Evolutionary conservation across 768 basidiomycete genomes (phyloP), one percentile per base, ranked within the genome.

Genomic region (Pleurotus cornucopiae): DNA sequence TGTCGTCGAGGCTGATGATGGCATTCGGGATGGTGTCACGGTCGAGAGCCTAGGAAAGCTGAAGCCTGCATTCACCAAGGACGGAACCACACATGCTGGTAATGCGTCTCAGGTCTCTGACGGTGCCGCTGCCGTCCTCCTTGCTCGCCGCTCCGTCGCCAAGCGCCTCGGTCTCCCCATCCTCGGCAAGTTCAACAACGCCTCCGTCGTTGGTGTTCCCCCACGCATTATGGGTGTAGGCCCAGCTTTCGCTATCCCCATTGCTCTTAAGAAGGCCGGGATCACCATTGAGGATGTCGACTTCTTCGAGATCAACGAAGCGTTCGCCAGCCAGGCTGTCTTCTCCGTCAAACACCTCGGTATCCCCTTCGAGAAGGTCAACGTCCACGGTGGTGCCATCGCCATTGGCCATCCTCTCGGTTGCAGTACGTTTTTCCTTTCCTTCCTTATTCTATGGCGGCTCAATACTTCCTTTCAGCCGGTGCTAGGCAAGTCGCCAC

Each of bases 261-360:
- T 82, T 59, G 78, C 77, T 2, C 83, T 94, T 56, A 76, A 80
- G 62, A 79, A 82, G 63, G 76, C 81, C 1, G 89, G 90, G 13
- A 75, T 95, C 47, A 67, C 72, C 43, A 73, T 76, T 57, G 72
- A 81, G 46, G 94, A 95, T 63, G 74, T 96, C 61, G 93, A 96
- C 72, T 91, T 95, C 66, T 96, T 76, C 72, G 91, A 94, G 73
- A 92, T 93, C 71, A 94, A 94, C 67, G 92, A 94, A 70, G 92
- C 93, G 26, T 94, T 94, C 66, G 91, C 93, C 25, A 84, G 81
- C 26, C 88, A 90, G 68, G 91, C 91, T 2, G 74, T 94, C 44
- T 91, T 86, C 72, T 80, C 74, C 46, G 69, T 94, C 25, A 71
- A 89, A 61, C 79, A 82, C 61, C 70, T 96, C 53, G 82, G 82